These are phyloP conservation scores for Peronospora belbahrii DNA, from an alignment of 352 stramenopile species.

Conservation along the genomic window DNA sequence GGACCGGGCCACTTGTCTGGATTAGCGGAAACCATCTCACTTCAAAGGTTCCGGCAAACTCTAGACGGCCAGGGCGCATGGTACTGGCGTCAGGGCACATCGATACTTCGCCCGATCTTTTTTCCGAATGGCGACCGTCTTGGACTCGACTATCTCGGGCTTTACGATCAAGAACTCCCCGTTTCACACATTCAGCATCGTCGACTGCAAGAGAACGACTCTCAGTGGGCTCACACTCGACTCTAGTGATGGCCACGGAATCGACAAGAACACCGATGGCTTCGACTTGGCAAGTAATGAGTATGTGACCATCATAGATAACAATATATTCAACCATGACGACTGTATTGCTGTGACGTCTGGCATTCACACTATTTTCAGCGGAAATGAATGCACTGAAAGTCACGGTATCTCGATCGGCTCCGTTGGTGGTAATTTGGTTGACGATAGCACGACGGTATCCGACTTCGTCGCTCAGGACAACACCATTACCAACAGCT, in stretches of 20 bases:
- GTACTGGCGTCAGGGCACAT: conserved; percentile 32
- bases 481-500: conserved; percentile 22
- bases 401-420: conserved; percentile 23
- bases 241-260: conserved; percentile 5
- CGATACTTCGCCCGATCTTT: conserved; percentile 25
- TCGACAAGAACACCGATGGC: conserved; percentile 18
- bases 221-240: conserved; percentile 17
- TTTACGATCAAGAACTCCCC: conserved; percentile 33
- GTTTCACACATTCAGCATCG: conserved; percentile 21
- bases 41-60: conserved; percentile 22
- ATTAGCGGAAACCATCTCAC: conserved; percentile 26
- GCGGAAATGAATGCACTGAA: conserved; percentile 12
- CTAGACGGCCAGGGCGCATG: conserved; percentile 31
- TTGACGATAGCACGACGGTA: conserved; percentile 13
- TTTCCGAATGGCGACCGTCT: conserved; percentile 17
- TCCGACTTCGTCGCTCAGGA: conserved; percentile 6
- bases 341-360: conserved; percentile 19
- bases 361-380: conserved; percentile 13
- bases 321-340: conserved; percentile 28
- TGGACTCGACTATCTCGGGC: conserved; percentile 19
- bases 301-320: conserved; percentile 20
- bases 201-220: too few species aligned
- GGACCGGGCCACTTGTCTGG: conserved; percentile 24
- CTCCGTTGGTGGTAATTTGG: conserved; percentile 9
- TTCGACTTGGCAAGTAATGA: conserved; percentile 24